phyloP scores from a whole-genome alignment of 371 early-diverging fungal genomes.

The Agmasoma carcini region DNA sequence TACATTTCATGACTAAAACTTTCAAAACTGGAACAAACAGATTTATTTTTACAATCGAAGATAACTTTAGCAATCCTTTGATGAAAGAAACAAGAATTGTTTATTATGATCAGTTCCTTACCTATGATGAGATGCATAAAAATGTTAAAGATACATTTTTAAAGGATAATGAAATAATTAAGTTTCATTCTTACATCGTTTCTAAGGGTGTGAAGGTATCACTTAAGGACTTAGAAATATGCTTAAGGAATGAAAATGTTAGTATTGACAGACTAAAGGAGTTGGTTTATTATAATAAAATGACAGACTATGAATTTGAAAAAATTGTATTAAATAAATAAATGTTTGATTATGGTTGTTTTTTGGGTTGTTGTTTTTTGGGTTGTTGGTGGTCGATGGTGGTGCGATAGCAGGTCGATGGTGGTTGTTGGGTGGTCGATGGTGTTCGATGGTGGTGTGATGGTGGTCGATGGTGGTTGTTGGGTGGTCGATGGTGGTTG shows the following conservation, averaged over 20 bases:
- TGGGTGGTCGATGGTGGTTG: too few relatives aligned
- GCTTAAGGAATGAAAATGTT: background rate
- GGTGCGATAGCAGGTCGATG: too few relatives aligned
- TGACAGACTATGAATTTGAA: background rate
- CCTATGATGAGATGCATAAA: background rate
- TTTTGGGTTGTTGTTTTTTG: too few relatives aligned
- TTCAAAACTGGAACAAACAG: constrained; percentile 13
- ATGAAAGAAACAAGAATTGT: constrained; percentile 14
- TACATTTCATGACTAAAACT: constrained; percentile 6
- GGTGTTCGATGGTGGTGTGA: too few relatives aligned
- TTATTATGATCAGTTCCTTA: background rate
- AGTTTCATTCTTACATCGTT: background rate
- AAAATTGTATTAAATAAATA: too few relatives aligned
- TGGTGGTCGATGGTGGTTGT: too few relatives aligned
- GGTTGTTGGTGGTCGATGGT: too few relatives aligned
- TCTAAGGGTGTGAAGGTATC: background rate
- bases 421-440: too few relatives aligned
- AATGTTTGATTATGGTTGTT: too few relatives aligned
- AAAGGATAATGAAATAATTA: background rate
- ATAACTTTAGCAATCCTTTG: constrained; percentile 3
- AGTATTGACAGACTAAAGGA: constrained; percentile 1
- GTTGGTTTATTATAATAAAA: constrained; percentile 4
- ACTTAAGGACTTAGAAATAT: constrained; percentile 1
- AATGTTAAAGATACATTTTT: background rate
- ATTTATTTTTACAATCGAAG: constrained; percentile 25